Percentiles rank a stretch among this genome's conserved stretches.
Evolutionary conservation across 192 early-diverging fungal genomes (phyloP).

Genomic region (Entomortierella lignicola): DNA sequence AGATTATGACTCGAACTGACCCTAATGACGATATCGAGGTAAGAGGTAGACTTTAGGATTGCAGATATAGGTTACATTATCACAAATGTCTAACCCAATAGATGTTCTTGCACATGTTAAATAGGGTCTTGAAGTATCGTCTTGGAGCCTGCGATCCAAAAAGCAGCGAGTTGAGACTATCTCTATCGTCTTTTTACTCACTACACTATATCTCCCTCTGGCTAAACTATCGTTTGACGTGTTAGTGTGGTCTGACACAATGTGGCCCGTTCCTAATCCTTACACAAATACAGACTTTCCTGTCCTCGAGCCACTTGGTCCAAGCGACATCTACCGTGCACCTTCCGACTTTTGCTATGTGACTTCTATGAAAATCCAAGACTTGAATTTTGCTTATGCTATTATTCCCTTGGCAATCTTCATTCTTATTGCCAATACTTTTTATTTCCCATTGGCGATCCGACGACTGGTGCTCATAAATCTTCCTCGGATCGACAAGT

Average conservation of each 20-base stretch:
- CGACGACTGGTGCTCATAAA: conserved; percentile 51
- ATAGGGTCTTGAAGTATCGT: conserved; percentile 50
- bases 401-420: conserved; percentile 53
- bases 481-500: conserved; percentile 60
- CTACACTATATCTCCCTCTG: conserved; percentile 52
- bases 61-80: background rate
- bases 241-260: conserved; percentile 54
- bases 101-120: background rate
- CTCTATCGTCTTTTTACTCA: conserved; percentile 51
- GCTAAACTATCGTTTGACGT: conserved; percentile 54
- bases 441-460: conserved; percentile 56
- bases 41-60: background rate
- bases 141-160: conserved; percentile 51
- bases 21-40: conserved; percentile 56
- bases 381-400: conserved; percentile 52
- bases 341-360: conserved; percentile 57
- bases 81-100: too few species aligned
- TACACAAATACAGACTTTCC: conserved; percentile 43
- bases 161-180: conserved; percentile 46
- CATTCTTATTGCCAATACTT: conserved; percentile 27
- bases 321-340: conserved; percentile 28
- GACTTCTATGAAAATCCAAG: conserved; percentile 57
- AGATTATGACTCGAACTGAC: conserved; percentile 53
- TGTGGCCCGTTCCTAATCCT: conserved; percentile 52
- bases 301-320: conserved; percentile 30